Evolutionary conservation across 805 yeast genomes (phyloP), one percentile per base, ranked within the genome.

Genomic region (Metschnikowia cubensis): DNA sequence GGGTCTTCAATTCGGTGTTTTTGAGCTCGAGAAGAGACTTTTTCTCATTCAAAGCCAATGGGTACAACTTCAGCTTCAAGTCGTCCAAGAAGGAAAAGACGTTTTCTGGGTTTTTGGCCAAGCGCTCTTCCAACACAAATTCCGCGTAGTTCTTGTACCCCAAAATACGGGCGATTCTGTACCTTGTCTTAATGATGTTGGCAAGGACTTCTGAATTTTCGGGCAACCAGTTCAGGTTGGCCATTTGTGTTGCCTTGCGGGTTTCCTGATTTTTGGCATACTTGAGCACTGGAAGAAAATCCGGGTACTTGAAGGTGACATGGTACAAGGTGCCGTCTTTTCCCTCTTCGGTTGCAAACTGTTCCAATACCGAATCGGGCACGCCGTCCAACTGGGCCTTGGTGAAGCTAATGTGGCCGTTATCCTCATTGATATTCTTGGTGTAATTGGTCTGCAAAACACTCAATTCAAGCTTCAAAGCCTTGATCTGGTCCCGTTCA

Each of bases 271-370:
- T 69, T 49, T 75, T 73, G 39, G 95, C 91, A 64, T 82, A 82
- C 63, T 86, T 85, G 65, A 87, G 66, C n/a, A 85, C 85, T 1
- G 95, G 95, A 53, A 84, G 71, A 43, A 85, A 66, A 62, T 88
- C 96, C 1, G 96, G 94, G 60, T 85, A 86, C 65, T 89, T 87
- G 71, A 80, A 87, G 2, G 94, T 85, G 74, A 89, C 85, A 61
- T 84, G 84, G 53, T 64, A 65, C 47, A 69, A 65, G 15, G 66
- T 68, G 15, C 68, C 74, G 20, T 72, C 80, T 20, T 69, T 74
- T n/a, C 71, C 79, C 18, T 70, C 76, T 10, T 67, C 68, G 50
- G 66, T 68, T 48, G 77, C 85, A 59, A 83, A 84, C 60, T 79
- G 85, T 17, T 74, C 75, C 56, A 86, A 57, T 2, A 80, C 80